Conservation (phyloP, 306 rosid genomes). For the Vicia sativa region DNA sequence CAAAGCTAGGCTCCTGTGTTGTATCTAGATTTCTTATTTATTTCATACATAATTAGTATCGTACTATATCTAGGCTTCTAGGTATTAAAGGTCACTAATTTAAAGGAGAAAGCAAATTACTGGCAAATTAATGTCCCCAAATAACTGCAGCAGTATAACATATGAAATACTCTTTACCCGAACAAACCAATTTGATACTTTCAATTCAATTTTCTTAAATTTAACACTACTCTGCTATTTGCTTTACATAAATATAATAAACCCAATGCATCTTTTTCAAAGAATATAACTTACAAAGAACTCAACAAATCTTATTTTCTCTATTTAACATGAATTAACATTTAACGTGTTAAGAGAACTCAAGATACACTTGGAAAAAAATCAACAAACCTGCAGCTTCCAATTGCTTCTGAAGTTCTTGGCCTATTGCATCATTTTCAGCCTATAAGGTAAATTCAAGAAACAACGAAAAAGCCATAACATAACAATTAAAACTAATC, state of each 20-base stretch:
- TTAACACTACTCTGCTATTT: not conserved
- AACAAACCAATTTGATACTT: slow-evolving; percentile 8
- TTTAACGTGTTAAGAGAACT: slow-evolving; percentile 21
- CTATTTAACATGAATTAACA: not conserved
- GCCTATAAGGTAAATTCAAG: slow-evolving; percentile 52
- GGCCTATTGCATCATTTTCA: slow-evolving; percentile 79
- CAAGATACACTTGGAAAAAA: slow-evolving; percentile 10
- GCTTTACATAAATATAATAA: not conserved
- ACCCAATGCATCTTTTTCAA: not conserved
- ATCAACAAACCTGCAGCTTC: slow-evolving; percentile 78
- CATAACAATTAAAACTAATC: not conserved
- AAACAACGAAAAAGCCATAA: slow-evolving; percentile 16
- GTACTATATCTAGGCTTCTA: not conserved
- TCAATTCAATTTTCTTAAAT: not conserved
- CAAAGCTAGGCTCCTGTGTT: not conserved
- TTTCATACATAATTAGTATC: not conserved
- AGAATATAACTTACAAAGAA: not conserved
- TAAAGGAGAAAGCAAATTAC: not conserved
- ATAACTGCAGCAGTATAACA: slow-evolving; percentile 3
- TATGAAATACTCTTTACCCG: slow-evolving; percentile 1
- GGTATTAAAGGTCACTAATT: not conserved
- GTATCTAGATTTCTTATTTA: not conserved
- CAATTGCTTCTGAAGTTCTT: slow-evolving; percentile 87
- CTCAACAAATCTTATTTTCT: not conserved
- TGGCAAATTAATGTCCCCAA: not conserved